phyloP scores from a whole-genome alignment of 805 yeast genomes.

The Zygotorulaspora sp. region DNA sequence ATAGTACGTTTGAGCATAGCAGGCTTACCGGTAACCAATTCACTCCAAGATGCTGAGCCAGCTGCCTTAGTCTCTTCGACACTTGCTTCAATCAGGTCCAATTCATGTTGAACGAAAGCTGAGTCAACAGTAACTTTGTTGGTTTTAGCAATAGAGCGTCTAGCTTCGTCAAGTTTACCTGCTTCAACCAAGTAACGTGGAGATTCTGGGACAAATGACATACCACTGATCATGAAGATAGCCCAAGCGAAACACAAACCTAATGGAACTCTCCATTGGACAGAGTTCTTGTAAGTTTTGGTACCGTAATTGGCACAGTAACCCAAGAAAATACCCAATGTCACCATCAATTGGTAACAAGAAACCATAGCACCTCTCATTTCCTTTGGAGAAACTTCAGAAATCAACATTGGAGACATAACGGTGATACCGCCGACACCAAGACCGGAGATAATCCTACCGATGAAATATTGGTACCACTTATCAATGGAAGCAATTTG shows the following conservation, averaged over 20 bases:
- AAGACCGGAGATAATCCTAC: slow-evolving; percentile 65
- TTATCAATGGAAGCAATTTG: slow-evolving; percentile 53
- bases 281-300: slow-evolving; percentile 39
- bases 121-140: slow-evolving; percentile 53
- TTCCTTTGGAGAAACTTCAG: slow-evolving; percentile 39
- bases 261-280: slow-evolving; percentile 73
- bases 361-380: slow-evolving; percentile 72
- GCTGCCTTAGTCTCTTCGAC: slow-evolving; percentile 56
- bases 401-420: slow-evolving; percentile 66
- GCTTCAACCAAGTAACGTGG: slow-evolving; percentile 64
- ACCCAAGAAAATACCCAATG: slow-evolving; percentile 73
- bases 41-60: slow-evolving; percentile 63
- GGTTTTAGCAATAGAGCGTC: slow-evolving; percentile 50
- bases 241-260: slow-evolving; percentile 55
- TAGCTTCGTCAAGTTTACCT: slow-evolving; percentile 58
- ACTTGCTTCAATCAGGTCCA: slow-evolving; percentile 55
- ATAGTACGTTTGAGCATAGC: slow-evolving; percentile 46
- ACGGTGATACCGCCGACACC: slow-evolving; percentile 78
- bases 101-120: slow-evolving; percentile 52
- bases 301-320: slow-evolving; percentile 70
- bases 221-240: slow-evolving; percentile 37
- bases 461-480: slow-evolving; percentile 72
- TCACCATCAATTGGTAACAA: slow-evolving; percentile 67
- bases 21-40: slow-evolving; percentile 63
- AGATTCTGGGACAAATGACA: slow-evolving; percentile 65